Conservation (phyloP, 257 asterid genomes). For the Solanum sejunctum region DNA sequence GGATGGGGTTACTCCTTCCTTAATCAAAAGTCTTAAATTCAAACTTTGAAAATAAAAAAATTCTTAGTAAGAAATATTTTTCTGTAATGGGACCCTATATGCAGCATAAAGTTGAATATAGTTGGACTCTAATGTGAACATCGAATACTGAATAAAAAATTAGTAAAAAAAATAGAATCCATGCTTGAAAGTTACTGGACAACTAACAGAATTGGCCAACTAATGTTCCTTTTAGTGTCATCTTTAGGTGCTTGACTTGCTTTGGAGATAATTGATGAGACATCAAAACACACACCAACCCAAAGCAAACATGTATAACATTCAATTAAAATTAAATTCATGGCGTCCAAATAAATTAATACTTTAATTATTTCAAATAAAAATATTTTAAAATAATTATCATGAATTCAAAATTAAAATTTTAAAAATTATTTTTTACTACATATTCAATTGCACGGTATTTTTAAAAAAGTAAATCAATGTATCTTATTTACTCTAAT, state of each 20-base stretch:
- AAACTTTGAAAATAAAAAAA: no score
- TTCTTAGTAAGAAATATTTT: no score
- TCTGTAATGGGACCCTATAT: no score
- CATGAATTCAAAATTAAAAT: neutral
- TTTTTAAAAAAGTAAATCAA: neutral
- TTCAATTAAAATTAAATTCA: neutral
- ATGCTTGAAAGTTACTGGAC: neutral
- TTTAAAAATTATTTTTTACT: neutral
- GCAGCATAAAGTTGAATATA: no score
- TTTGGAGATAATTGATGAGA: neutral
- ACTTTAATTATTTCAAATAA: neutral
- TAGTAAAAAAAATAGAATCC: neutral
- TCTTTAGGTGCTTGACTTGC: neutral
- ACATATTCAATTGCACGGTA: neutral
- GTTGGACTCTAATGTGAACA: no score
- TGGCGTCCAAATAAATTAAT: neutral
- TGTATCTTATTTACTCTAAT: neutral
- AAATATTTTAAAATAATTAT: neutral
- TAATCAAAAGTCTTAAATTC: no score
- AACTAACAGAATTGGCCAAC: neutral
- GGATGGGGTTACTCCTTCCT: fast-evolving
- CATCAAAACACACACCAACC: neutral
- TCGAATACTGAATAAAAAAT: no score
- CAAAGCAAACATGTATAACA: neutral
- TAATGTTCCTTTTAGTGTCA: neutral